Evolutionary conservation across 2,329 filamentous ascomycete genomes (phyloP), one percentile per base, ranked within the genome.

Genomic region (Chaetomiaceae sp.): DNA sequence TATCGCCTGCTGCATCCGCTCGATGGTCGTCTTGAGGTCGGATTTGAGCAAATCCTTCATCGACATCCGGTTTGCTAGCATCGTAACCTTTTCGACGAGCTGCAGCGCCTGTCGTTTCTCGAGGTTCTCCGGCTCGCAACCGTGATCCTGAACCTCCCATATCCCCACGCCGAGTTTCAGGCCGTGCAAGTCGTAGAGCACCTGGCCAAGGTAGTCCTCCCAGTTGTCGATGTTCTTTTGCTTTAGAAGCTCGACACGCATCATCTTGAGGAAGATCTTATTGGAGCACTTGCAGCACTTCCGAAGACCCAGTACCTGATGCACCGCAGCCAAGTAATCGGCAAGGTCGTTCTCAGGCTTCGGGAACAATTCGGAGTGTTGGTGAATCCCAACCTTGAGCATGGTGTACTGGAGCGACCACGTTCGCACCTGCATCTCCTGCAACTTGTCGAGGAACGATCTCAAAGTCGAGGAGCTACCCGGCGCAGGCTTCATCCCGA

Each of bases 11-110:
- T 97, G 91, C 69, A 99, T 89, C 59, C 91, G 90, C 53, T 99
- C 93, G 52, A 99, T 93, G 0, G 90, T 89, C 14, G 78, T 82
- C 65, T 92, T 95, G 48, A 99, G 74, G 50, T 97, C 89, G 14
- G 90, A 93, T 66, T 95, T 97, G 14, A 90, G 81, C 16, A 97
- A 72, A 58, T 97, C 93, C 62, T 92, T 95, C 72, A 95, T 87
- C 19, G 88, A 85, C 74, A 96, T 85, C 55, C 87, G 84, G 44
- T 85, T 85, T 2, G 89, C 89, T 51, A 96, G 82, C 31, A 81
- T 74, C 63, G 95, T 85, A 33, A 97, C 81, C 62, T 91, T 87
- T 55, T 95, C 87, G 10, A 96, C 82, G 42, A 96, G 78, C 56
- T 86, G 83, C 62, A 91, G 77, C 0, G 91, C 91, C 51, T 89